These are phyloP conservation scores for Penicillium sp. DNA, from an alignment of 2,329 filamentous ascomycete species.

Conservation along the genomic window DNA sequence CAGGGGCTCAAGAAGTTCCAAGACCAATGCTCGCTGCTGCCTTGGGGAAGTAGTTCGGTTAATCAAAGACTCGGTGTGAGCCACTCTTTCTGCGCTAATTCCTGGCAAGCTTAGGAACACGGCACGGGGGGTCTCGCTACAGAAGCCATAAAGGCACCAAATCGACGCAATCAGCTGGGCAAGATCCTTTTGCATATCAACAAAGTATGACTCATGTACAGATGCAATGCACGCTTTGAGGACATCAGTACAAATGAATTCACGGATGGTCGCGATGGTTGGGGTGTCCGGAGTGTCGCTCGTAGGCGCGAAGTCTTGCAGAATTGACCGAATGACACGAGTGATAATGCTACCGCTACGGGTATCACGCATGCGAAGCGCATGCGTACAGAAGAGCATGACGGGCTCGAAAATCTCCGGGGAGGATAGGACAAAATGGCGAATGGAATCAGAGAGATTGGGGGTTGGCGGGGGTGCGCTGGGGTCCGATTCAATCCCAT, in stretches of 20 bases:
- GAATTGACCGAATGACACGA: conserved; percentile 78
- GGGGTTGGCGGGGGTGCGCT: conserved; percentile 36
- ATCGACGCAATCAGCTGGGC: conserved; percentile 85
- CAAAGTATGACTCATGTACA: conserved; percentile 93
- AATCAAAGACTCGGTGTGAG: conserved; percentile 62
- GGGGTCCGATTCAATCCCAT: conserved; percentile 35
- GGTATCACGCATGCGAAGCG: conserved; percentile 83
- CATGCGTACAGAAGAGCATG: conserved; percentile 87
- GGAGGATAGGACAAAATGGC: conserved; percentile 78
- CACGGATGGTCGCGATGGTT: conserved; percentile 70
- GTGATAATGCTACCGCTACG: conserved; percentile 83
- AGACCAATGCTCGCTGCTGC: conserved; percentile 74
- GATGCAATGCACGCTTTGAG: conserved; percentile 86
- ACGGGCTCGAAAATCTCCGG: conserved; percentile 80
- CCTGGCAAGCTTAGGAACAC: conserved; percentile 79
- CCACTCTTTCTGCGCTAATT: conserved; percentile 67
- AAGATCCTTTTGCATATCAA: conserved; percentile 90
- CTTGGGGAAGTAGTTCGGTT: conserved; percentile 59
- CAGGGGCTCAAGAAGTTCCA: conserved; percentile 81
- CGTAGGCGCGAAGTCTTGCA: conserved; percentile 70
- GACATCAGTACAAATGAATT: conserved; percentile 86
- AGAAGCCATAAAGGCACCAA: conserved; percentile 69
- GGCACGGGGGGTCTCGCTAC: conserved; percentile 68
- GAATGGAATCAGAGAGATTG: conserved; percentile 60
- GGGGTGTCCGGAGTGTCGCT: conserved; percentile 41